phyloP scores from a whole-genome alignment of 306 rosid species.

The Vigna mungo region DNA sequence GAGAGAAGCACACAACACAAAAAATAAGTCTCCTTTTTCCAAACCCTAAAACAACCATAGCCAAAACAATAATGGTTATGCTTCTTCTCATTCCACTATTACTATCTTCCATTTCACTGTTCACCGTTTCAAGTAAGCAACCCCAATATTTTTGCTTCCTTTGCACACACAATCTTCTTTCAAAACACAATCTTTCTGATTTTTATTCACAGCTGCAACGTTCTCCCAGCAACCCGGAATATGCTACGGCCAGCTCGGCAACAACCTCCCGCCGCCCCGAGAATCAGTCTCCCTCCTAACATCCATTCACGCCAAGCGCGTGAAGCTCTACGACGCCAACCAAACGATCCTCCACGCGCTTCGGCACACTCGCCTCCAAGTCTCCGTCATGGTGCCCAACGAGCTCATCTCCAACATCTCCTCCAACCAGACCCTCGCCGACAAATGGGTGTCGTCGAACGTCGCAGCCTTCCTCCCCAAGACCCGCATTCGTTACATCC shows the following conservation, averaged over 20 bases:
- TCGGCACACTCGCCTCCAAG: constrained; percentile 51
- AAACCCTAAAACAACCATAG: not conserved
- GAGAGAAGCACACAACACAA: not conserved
- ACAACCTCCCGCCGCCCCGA: constrained; percentile 72
- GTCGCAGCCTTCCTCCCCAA: constrained; percentile 60
- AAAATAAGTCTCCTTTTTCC: not conserved
- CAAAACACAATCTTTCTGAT: not conserved
- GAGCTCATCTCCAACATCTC: constrained; percentile 70
- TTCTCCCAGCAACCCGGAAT: constrained; percentile 65
- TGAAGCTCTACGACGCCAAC: constrained; percentile 58
- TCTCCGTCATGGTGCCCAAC: constrained; percentile 79
- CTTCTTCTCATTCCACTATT: constrained; percentile 42
- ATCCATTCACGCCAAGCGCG: constrained; percentile 67
- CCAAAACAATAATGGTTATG: constrained; percentile 37
- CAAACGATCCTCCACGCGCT: constrained; percentile 65
- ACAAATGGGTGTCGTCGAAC: constrained; percentile 64
- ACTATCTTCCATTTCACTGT: constrained; percentile 37
- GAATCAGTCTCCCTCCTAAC: constrained; percentile 60
- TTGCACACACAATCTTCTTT: not conserved
- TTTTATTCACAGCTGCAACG: constrained; percentile 50
- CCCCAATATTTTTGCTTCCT: too few relatives aligned
- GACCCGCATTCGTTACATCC: constrained; percentile 69
- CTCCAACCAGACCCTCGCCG: constrained; percentile 56
- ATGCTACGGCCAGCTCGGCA: constrained; percentile 80
- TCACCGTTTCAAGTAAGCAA: constrained; percentile 52